Evolutionary conservation across 106 monocot genomes (phyloP).

Genomic region (Dioscorea dumetorum): DNA sequence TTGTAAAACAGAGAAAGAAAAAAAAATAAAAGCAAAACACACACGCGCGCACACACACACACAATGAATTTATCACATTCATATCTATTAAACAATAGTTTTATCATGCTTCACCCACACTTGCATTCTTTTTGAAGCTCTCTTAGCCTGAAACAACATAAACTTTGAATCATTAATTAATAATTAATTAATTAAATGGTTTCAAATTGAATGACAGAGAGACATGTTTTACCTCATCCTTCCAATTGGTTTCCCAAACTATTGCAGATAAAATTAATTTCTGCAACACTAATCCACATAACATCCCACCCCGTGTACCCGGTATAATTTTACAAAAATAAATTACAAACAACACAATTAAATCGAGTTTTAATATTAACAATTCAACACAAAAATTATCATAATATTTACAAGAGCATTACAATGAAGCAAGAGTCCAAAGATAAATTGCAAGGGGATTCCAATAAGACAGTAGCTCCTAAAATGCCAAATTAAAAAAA

Average conservation of each 20-base stretch:
- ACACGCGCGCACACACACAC: too few relatives aligned
- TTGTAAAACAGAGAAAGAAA: too few relatives aligned
- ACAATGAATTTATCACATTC: too few relatives aligned
- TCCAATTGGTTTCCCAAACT: not conserved
- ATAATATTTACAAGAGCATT: not conserved
- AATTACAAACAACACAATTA: too few relatives aligned
- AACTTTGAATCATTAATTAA: not conserved
- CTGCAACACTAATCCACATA: not conserved
- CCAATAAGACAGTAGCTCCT: not conserved
- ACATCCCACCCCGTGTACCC: not conserved
- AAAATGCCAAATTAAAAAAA: not conserved
- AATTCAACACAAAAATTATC: not conserved
- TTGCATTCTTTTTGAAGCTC: not conserved
- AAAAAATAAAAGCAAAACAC: too few relatives aligned
- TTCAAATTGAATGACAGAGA: not conserved
- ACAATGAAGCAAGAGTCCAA: not conserved
- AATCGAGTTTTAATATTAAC: not conserved
- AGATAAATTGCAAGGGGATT: not conserved
- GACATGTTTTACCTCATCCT: not conserved
- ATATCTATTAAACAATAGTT: too few relatives aligned
- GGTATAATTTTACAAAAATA: not conserved
- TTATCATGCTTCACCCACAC: not conserved
- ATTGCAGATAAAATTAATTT: not conserved
- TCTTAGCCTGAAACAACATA: not conserved
- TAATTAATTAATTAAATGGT: not conserved